Base-by-base conservation (phyloP, 2,329 filamentous ascomycete species). In the Nemania sp. region DNA sequence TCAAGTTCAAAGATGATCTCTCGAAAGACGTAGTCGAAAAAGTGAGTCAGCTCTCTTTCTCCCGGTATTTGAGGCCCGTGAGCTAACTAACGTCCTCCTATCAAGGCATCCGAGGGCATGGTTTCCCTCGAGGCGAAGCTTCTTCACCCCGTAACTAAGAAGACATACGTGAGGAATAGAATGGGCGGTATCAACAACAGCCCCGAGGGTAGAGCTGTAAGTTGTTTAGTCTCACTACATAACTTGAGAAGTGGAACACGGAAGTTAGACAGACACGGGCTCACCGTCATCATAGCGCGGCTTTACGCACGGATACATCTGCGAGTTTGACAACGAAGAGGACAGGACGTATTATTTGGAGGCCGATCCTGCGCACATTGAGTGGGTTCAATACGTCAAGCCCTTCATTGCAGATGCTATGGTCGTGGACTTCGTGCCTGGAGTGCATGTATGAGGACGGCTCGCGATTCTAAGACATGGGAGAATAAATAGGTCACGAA, bases 1-100 rank as follows among this genome's bases (percentile, higher is more conserved):
- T 64, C 53, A 64, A 64, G 24, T 64, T 64, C 53, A 64, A 64
- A 20, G 61, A 64, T 43, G 61, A 64, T 3, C 43, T 64, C 32
- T 56, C 52, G 22, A 57, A 57, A 29, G 53, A 64, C 2, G 24
- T 52, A 57, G 32, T 64, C 20, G 13, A 64, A 38, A 57, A 57
- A 27, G 61, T 43, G 35, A 56, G 60, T 27, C 5, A 15, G 27
- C 20, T 47, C 24, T 24, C 32, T 3, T 45, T 27, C 13, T 32
- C 0, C 5, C 11, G 7, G 2, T 1, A 6, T 10, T 2, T 15
- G 24, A 10, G 10, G 13, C 15, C 41, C 11, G 29, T 22, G 22
- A 57, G 20, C 18, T 18, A 52, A 52, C 29, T 5, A n/a, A 24
- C 5, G 10, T 43, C 32, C 3, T 35, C 27, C 27, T 22, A 11